phyloP scores from a whole-genome alignment of 1,284 basidiomycete genomes.

The Heterobasidion annosum region DNA sequence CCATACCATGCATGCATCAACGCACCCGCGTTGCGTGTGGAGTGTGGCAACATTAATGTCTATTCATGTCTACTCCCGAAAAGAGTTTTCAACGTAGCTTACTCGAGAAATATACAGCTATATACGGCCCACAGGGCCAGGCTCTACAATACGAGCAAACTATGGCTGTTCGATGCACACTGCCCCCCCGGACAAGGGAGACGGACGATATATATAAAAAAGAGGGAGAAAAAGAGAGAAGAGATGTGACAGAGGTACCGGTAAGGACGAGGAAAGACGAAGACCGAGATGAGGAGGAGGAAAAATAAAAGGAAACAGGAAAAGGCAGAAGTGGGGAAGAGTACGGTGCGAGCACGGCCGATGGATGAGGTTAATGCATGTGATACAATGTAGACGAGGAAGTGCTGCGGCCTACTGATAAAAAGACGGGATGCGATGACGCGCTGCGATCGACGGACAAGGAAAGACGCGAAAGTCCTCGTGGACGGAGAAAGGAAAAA shows the following conservation, averaged over 20 bases:
- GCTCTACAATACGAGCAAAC: background rate
- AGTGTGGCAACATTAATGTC: background rate
- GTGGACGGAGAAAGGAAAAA: background rate
- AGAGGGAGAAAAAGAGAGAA: background rate
- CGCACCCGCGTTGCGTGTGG: too few relatives aligned
- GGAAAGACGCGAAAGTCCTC: background rate
- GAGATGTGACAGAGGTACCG: background rate
- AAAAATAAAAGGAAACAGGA: background rate
- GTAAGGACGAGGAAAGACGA: background rate
- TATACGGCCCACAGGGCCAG: background rate
- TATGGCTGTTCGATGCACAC: background rate
- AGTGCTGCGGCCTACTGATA: conserved; percentile 3
- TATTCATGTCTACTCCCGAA: background rate
- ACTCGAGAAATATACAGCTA: background rate
- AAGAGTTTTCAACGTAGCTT: too few relatives aligned
- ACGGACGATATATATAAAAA: too few relatives aligned
- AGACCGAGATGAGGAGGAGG: background rate
- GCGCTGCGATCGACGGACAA: conserved; percentile 1
- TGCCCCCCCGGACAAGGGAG: too few relatives aligned
- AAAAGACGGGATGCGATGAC: conserved; percentile 5
- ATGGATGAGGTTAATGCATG: conserved; percentile 6
- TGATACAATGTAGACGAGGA: conserved; percentile 10
- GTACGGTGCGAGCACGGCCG: conserved; percentile 2
- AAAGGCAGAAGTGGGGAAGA: background rate
- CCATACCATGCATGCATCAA: too few relatives aligned